Evolutionary conservation across 1,284 basidiomycete species (phyloP), one percentile per base, ranked within the genome.

Genomic region (Neonothopanus nambi): DNA sequence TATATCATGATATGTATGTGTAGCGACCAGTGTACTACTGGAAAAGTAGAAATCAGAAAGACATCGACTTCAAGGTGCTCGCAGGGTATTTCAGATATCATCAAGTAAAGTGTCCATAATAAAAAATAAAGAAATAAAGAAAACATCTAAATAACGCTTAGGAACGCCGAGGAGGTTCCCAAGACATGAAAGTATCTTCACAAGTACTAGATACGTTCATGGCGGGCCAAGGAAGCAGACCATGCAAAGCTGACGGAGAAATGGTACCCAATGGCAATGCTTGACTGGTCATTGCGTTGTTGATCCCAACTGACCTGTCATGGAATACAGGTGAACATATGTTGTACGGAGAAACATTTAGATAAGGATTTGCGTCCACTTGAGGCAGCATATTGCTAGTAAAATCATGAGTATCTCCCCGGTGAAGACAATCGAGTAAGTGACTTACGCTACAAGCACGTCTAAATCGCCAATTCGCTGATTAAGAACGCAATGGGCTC

Each of bases 381-480:
- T 42, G 39, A 18, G 41, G 39, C 20, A 46, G 33, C 39, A 33
- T 39, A 24, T 45, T 24, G 40, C 38, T 53, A 24, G 21, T 21
- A 47, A 5, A 9, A 33, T 15, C 20, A 33, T 30, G 24, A 50
- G 5, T 11, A 11, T 28, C 26, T 41, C 24, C 20, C 20, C 23
- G 5, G 17, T 7, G 17, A 28, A 23, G n/a, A 21, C 6, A 9
- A 43, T 4, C 9, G 3, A 30, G 13, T 15, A 12, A 44, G n/a
- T 11, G 13, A 51, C 33, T 28, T 36, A 79, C 79, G 68, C 73
- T 6, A 75, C 71, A 51, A 76, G 70, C 33, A 64, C 54, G 59
- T 81, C 80, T 15, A 81, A 63, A 9, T 80, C 76, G 24, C 65
- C 58, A 52, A 81, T 74, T 48, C 68, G 68, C 50, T 72, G 71